Base-by-base conservation (phyloP, 208 protist species). In the Angomonas ambiguus region DNA sequence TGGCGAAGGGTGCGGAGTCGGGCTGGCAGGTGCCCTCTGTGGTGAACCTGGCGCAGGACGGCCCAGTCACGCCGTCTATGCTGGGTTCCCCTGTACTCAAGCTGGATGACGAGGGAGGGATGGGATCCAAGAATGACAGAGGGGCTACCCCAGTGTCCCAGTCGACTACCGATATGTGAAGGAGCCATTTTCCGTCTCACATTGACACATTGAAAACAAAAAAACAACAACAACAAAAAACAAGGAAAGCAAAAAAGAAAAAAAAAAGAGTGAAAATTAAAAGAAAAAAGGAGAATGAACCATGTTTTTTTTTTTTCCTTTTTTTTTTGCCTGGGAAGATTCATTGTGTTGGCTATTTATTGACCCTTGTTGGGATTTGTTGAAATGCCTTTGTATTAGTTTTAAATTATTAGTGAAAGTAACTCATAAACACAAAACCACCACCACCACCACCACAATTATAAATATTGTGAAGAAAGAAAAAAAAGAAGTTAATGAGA, bases 11-110 rank as follows among this genome's bases (percentile, higher is more conserved):
- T 10, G 81, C 87, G 8, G 82, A 94, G 67, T 94, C 83, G 58
- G 95, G 88, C 62, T 98, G 92, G 92, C 91, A 91, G 69, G 91
- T 96, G 56, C 90, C 90, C 32, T 83, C 90, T 48, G 76, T 77
- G 4, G 79, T 77, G 34, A 62, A 71, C 56, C 55, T 79, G 41
- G 87, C 85, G 69, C 65, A 62, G 64, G 78, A 81, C n/a, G 74
- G 71, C 0, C 75, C 79, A 33, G 66, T 76, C 30, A 80, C 77
- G 16, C 72, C 76, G 20, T 80, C 72, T 4, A 67, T 80, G 58
- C 80, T 83, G 62, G 79, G 76, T 1, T 85, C 85, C 24, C 84
- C 83, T 2, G 69, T 89, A 18, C 82, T 87, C 58, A 76, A 72
- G 22, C 34, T 65, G 20, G 71, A 79, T 4, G 45, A 53, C 18